These are phyloP conservation scores for Scutellaria galericulata DNA, from an alignment of 257 asterid species.

Conservation along the genomic window DNA sequence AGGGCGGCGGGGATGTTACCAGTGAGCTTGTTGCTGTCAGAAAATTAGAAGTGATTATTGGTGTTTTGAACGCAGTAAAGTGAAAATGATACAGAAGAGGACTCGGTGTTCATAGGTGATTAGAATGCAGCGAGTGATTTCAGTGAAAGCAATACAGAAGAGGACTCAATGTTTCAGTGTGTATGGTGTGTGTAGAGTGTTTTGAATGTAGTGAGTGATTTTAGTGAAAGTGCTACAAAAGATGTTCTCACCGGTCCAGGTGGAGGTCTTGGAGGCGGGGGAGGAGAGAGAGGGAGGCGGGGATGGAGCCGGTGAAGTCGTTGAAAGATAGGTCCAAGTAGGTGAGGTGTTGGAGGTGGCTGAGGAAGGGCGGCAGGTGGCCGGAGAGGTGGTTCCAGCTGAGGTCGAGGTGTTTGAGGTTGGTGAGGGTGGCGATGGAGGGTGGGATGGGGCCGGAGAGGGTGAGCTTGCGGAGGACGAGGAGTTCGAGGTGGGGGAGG, in stretches of 20 bases:
- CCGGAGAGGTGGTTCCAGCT: slow-evolving; percentile 44
- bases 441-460: slow-evolving; percentile 56
- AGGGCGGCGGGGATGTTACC: slow-evolving; percentile 55
- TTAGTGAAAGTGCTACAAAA: too few species aligned
- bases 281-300: slow-evolving; percentile 44
- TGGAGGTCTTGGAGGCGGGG: slow-evolving; percentile 39
- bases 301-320: slow-evolving; percentile 52
- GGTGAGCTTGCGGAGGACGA: slow-evolving; percentile 40
- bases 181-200: too few species aligned
- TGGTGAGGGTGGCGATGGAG: slow-evolving; percentile 45
- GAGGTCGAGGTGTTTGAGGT: slow-evolving; percentile 30
- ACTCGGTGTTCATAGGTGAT: too few species aligned
- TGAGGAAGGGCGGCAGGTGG: slow-evolving; percentile 44
- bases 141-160: too few species aligned
- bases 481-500: slow-evolving; percentile 40
- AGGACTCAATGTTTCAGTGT: too few species aligned
- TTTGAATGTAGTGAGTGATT: too few species aligned
- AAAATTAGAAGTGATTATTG: too few species aligned
- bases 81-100: too few species aligned
- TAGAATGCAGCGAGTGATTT: too few species aligned
- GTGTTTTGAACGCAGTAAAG: too few species aligned
- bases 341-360: slow-evolving; percentile 37
- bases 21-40: slow-evolving; percentile 47
- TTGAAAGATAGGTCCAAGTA: slow-evolving; percentile 51
- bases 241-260: slow-evolving; percentile 36